Evolutionary conservation across 2,329 filamentous ascomycete genomes (phyloP), one percentile per base, ranked within the genome.

Genomic region (Sclerotinia sclerotiorum): DNA sequence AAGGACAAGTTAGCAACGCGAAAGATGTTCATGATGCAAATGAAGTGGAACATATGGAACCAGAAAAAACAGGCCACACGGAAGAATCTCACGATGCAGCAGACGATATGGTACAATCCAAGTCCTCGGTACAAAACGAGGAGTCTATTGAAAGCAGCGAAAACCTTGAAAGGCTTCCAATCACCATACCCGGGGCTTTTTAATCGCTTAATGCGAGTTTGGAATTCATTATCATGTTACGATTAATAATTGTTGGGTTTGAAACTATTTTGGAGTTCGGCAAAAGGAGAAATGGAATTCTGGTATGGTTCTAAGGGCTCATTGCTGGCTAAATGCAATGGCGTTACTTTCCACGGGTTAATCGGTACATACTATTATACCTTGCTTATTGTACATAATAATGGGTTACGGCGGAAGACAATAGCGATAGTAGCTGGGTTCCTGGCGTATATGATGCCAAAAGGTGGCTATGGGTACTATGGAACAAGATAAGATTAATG

Each of bases 121-220:
- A 69, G 7, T 70, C 70, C 55, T 70, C 76, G 48, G 48, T 72
- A 65, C 42, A 70, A 67, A 58, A 76, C 24, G 54, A 67, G 46
- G 44, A 67, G 65, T n/a, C n/a, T 52, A 72, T 56, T 69, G 68
- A 35, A 73, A 79, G 68, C 74, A 76, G 62, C 7, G 46, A 63
- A 17, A 46, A 51, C 8, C 10, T 32, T 1, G 60, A 51, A 51
- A 51, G 27, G 60, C 73, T 80, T 56, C 80, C 79, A 21, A 77
- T 80, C 44, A 76, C 79, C 19, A 80, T 81, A 67, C 65, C 65
- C 15, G 65, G 65, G 27, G 55, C 65, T 51, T 67, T 67, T 24
- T 58, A 42, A 39, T 67, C 51, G 52, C 49, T 29, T 24, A 5
- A n/a, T 15, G 32, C 21, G 46, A 63, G 60, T 19, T 11, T 13